Conservation (phyloP, 768 basidiomycete genomes). For the Coprinopsis sp. region DNA sequence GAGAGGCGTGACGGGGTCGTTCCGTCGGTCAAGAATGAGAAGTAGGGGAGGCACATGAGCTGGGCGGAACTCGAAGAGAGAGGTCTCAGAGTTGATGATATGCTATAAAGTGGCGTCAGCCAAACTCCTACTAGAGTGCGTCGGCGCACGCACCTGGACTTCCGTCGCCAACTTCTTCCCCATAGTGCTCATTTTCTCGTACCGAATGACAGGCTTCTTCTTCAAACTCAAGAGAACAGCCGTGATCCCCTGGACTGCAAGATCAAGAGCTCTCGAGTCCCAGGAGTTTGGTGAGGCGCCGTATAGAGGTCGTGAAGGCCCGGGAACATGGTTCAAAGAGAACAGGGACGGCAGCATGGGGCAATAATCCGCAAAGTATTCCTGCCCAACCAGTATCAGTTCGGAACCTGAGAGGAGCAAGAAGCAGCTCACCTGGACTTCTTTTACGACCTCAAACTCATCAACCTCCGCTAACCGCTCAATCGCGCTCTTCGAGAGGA, state of each 20-base stretch:
- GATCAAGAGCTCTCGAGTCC: constrained; percentile 69
- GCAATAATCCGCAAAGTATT: constrained; percentile 96
- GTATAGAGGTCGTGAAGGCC: constrained; percentile 59
- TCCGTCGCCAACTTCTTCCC: constrained; percentile 87
- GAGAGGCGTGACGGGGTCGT: constrained; percentile 95
- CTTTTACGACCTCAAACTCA: constrained; percentile 92
- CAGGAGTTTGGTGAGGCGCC: constrained; percentile 69
- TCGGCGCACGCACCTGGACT: constrained; percentile 56
- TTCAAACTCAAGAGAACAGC: constrained; percentile 90
- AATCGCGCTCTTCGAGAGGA: constrained; percentile 82
- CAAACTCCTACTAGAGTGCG: not conserved
- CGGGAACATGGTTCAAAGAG: constrained; percentile 76
- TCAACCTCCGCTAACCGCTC: constrained; percentile 92
- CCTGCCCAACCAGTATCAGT: constrained; percentile 43
- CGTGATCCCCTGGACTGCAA: constrained; percentile 74
- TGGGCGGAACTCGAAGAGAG: constrained; percentile 87
- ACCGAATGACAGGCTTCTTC: constrained; percentile 93
- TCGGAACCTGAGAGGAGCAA: not conserved
- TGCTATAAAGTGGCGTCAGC: constrained; percentile 41
- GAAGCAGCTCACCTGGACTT: constrained; percentile 75
- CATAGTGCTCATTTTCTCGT: constrained; percentile 89
- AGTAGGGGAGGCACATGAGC: constrained; percentile 87
- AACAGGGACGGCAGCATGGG: constrained; percentile 84
- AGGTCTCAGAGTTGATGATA: constrained; percentile 72
- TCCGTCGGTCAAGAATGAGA: constrained; percentile 89